Percentiles rank a stretch among this genome's conserved stretches.
phyloP scores from a whole-genome alignment of 2,329 filamentous ascomycete genomes.

The Pestalotiopsis sp. region DNA sequence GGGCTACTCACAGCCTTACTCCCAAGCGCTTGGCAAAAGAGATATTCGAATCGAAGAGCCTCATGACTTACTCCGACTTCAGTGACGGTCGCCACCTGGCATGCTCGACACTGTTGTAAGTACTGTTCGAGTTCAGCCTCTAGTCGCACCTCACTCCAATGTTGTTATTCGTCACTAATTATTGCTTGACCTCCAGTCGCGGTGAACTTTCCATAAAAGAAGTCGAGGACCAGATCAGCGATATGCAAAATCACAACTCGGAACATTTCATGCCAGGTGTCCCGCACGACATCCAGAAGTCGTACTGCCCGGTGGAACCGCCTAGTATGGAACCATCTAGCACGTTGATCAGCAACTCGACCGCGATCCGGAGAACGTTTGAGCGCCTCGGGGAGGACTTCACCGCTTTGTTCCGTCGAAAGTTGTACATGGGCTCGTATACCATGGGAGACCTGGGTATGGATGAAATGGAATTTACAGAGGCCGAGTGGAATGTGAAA shows the following conservation, averaged over 20 bases:
- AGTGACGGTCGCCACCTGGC: constrained; percentile 99
- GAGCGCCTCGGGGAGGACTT: constrained; percentile 99
- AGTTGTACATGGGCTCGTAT: constrained; percentile 99
- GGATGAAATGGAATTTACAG: constrained; percentile 99
- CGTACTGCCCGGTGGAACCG: constrained; percentile 97
- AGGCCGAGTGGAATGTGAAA: constrained; percentile 99
- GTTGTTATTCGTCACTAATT: neutral
- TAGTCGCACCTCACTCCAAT: neutral
- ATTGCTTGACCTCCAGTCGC: constrained; percentile 59
- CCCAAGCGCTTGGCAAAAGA: constrained; percentile 99
- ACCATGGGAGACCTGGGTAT: constrained; percentile 93
- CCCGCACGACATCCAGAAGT: constrained; percentile 99
- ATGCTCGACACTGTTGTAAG: constrained; percentile 96
- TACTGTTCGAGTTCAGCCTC: constrained; percentile 20
- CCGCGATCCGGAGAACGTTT: constrained; percentile 99
- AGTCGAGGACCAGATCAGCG: constrained; percentile 99
- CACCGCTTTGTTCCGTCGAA: constrained; percentile 99
- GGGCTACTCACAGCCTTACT: constrained; percentile 96
- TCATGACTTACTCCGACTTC: constrained; percentile 99
- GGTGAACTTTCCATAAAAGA: constrained; percentile 99
- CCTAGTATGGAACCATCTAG: constrained; percentile 98
- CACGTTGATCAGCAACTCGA: constrained; percentile 99
- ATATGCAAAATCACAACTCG: constrained; percentile 99
- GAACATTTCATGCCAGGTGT: constrained; percentile 99
- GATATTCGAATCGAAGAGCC: constrained; percentile 99